phyloP scores from a whole-genome alignment of 1,139 yeast species.

The Torulaspora globosa region DNA sequence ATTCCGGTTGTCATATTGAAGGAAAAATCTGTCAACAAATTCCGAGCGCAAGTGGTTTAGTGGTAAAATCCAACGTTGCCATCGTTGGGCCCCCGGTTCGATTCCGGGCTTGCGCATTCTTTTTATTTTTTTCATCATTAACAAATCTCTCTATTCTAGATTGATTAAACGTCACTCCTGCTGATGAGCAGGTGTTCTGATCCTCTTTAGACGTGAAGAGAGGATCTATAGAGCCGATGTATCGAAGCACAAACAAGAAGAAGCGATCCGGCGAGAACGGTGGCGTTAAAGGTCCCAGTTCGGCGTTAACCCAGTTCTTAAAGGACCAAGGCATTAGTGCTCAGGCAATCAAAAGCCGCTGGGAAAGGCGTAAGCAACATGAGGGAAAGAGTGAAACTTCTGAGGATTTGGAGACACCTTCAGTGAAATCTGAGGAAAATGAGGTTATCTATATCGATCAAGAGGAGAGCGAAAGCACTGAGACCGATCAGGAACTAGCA shows the following conservation, averaged over 20 bases:
- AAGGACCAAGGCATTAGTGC: slow-evolving; percentile 85
- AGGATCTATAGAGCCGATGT: slow-evolving; percentile 17
- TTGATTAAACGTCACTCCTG: too few species aligned
- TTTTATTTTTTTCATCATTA: slow-evolving; percentile 1
- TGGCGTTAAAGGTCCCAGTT: slow-evolving; percentile 70
- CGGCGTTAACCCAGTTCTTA: slow-evolving; percentile 72
- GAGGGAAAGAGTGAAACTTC: slow-evolving; percentile 14
- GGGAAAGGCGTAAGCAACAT: slow-evolving; percentile 38
- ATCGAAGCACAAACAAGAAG: slow-evolving; percentile 30
- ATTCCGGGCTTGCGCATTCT: slow-evolving; percentile 26
- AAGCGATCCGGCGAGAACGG: slow-evolving; percentile 39
- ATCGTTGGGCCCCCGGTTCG: slow-evolving; percentile 29
- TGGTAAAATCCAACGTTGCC: slow-evolving; percentile 28
- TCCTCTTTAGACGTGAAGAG: too few species aligned
- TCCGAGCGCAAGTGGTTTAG: slow-evolving; percentile 25
- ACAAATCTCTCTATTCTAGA: too few species aligned
- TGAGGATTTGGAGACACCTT: slow-evolving; percentile 6
- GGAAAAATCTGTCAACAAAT: not conserved
- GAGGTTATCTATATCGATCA: slow-evolving; percentile 3
- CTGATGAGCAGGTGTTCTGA: too few species aligned
- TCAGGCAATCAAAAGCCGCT: slow-evolving; percentile 65
- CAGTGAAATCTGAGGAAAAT: slow-evolving; percentile 6
- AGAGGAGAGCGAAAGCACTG: slow-evolving; percentile 14
- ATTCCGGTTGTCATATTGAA: too few species aligned
- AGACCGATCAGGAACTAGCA: slow-evolving; percentile 19